Evolutionary conservation across 129 eudicot genomes (phyloP).

Genomic region (Helianthus tuberosus): DNA sequence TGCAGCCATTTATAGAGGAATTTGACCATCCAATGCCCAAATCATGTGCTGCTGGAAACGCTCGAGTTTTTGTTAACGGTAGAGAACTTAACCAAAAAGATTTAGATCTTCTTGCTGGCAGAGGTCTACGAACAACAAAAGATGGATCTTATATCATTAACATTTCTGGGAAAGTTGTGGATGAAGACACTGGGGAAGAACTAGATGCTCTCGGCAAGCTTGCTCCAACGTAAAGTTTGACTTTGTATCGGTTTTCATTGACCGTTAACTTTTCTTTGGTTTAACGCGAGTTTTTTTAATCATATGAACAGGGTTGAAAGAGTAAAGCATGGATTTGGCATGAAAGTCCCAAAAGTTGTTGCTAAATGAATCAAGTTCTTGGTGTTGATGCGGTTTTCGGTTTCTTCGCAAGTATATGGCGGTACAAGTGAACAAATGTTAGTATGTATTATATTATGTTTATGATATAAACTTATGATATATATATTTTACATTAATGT

Average conservation of each 20-base stretch:
- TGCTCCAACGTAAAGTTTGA: constrained; percentile 87
- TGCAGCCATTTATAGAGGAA: constrained; percentile 92
- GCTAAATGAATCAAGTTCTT: constrained; percentile 32
- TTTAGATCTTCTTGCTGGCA: constrained; percentile 70
- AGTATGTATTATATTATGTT: constrained; percentile 14
- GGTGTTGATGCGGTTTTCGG: constrained; percentile 7
- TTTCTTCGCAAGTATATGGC: background rate
- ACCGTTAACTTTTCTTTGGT: constrained; percentile 1
- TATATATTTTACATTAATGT: constrained; percentile 8
- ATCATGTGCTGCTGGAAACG: constrained; percentile 77
- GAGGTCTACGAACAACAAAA: constrained; percentile 75
- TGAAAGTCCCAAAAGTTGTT: constrained; percentile 65
- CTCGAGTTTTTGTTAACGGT: constrained; percentile 76
- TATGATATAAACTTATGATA: constrained; percentile 6
- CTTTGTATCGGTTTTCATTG: background rate
- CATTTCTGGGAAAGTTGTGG: constrained; percentile 77
- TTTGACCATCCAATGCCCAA: constrained; percentile 71
- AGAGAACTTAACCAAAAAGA: constrained; percentile 81
- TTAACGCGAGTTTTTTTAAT: constrained; percentile 16
- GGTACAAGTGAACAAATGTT: constrained; percentile 21
- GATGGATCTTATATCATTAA: constrained; percentile 66
- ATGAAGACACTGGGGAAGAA: constrained; percentile 69
- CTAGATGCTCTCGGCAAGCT: constrained; percentile 84
- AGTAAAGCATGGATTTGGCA: constrained; percentile 82
- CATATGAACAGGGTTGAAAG: constrained; percentile 70